phyloP scores from a whole-genome alignment of 75 land plant species.

The Sequoia sempervirens region DNA sequence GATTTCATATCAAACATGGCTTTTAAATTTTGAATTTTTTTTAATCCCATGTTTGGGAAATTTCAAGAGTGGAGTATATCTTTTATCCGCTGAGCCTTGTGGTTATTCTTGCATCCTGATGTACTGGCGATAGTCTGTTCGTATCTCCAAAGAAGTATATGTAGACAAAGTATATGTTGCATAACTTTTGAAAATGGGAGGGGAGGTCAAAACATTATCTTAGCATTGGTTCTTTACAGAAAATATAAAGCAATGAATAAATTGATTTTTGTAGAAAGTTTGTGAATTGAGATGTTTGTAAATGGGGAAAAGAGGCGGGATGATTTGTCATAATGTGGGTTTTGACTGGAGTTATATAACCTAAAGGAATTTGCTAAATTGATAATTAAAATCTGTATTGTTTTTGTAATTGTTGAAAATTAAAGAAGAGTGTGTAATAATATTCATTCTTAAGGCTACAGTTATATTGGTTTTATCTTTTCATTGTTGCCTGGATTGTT shows the following conservation, averaged over 20 bases:
- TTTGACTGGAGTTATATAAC: background rate
- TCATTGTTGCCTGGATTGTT: background rate
- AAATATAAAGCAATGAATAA: background rate
- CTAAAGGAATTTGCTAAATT: background rate
- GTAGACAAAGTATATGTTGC: background rate
- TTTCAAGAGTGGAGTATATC: background rate
- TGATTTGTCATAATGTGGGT: background rate
- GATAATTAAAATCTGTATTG: background rate
- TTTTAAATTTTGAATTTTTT: background rate
- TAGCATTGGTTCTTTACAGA: background rate
- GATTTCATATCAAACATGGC: background rate
- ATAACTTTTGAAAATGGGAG: background rate
- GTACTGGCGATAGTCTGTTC: background rate
- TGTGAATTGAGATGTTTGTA: background rate
- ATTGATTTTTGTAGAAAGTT: background rate
- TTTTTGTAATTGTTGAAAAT: background rate
- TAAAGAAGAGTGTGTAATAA: background rate
- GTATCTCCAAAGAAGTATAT: background rate
- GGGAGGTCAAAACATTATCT: background rate
- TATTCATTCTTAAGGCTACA: background rate
- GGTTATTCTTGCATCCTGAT: background rate
- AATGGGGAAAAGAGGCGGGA: background rate
- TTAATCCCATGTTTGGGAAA: background rate
- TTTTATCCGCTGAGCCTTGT: background rate
- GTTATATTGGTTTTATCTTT: slow-evolving; percentile 1